Base-by-base conservation (phyloP, 1,139 yeast species). In the Geotrichum australiense region DNA sequence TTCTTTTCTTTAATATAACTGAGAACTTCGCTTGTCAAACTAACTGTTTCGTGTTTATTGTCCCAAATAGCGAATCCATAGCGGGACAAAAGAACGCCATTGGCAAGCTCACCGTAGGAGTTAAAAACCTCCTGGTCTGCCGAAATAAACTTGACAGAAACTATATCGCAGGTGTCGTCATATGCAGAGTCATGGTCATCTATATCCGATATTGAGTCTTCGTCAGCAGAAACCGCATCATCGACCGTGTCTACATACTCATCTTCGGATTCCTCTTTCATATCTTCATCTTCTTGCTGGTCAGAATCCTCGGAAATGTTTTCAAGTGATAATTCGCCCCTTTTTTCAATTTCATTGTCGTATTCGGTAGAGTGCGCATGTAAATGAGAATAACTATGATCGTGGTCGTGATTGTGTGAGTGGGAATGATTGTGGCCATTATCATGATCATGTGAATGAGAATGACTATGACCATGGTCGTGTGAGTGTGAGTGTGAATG, bases 61-160 rank as follows among this genome's bases (percentile, higher is more conserved):
- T 69, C 65, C 46, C 65, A 61, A 28, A 73, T 67, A 5, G 80
- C 73, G 57, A 86, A 85, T 0, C 94, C 95, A 54, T 85, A 86
- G 45, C 84, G 70, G 20, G 86, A 78, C 12, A 86, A 61, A 30
- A 86, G 64, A 35, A 75, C 71, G 0, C 83, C 70, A 52, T 83
- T 84, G 12, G 81, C 66, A 33, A 79, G 65, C 34, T 79, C 79
- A 0, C 95, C 95, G 53, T 84, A 85, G 0, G 91, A 77, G 59
- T 83, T 84, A 66, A 77, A 81, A 10, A 86, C 59, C 54, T 86
- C 94, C 12, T 66, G 56, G n/a, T 73, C 73, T 21, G 64, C 56
- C 2, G 55, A 43, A 1, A 83, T 71, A 2, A 60, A 53, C 4
- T 56, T 55, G 11, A 68, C 63, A 71, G 53, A 66, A 65, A 50